Base-by-base conservation (phyloP, 179 eudicot genomes). In the Sideroxylon spinosum region DNA sequence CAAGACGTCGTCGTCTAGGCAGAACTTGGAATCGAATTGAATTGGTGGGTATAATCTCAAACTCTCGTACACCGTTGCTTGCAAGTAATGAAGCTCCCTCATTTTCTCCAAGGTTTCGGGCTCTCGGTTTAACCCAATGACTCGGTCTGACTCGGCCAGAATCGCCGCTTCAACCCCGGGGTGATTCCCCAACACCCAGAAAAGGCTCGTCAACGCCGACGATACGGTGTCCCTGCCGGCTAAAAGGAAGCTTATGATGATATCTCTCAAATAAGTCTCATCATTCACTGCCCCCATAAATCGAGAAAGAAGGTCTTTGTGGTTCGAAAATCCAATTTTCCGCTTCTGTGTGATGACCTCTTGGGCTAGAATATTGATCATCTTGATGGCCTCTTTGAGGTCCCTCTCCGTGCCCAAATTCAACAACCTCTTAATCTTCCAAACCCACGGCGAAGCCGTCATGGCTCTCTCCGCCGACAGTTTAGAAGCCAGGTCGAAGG, bases 161-260 rank as follows among this genome's bases (percentile, higher is more conserved):
- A 89, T 84, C 7, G 78, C 71, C 0, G 71, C 22, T 64, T 68
- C 86, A 0, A 76, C 81, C 4, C 79, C 57, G 0, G 86, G 84
- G 75, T 86, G 73, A 14, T 60, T 69, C 0, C 90, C 76, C 22
- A 87, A 48, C 22, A 88, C 66, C 84, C 82, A 77, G 57, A 88
- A 85, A 56, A 90, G 78, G 71, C 89, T 84, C 44, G 90, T 88
- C 55, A 90, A 64, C 64, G 87, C 80, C 0, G 90, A 87, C 0
- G 94, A 88, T 2, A 89, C 80, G 0, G 90, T 85, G 82, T 90
- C 94, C 0, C 94, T 85, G 7, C 94, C 94, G 0, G 94, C 94
- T 62, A 90, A 68, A 17, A 90, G 50, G 53, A 90, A 89, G 56
- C 92, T 89, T 17, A 90, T 82, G 23, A 90, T 82, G 10, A 91